Percentiles rank a stretch among this genome's conserved stretches.
Evolutionary conservation across 2,329 filamentous ascomycete species (phyloP).

Genomic region (Trichoderma guizhouense): DNA sequence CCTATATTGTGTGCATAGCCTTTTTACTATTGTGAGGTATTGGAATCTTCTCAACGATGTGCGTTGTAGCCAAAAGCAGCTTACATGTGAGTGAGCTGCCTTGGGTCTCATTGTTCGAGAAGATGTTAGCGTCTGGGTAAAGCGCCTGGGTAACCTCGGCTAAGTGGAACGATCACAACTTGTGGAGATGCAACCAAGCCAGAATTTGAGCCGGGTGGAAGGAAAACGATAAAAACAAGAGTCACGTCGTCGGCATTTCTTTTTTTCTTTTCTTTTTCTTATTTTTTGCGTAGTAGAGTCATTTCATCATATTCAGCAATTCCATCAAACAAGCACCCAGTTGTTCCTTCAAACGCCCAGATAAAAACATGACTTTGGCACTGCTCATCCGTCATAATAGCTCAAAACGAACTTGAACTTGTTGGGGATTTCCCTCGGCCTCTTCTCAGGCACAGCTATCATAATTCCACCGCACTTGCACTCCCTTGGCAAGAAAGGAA

Average conservation of each 20-base stretch:
- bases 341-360: constrained; percentile 14
- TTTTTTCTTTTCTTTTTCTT: not conserved
- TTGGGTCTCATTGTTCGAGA: not conserved
- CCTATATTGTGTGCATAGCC: no score
- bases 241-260: not conserved
- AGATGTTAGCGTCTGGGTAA: constrained; percentile 3
- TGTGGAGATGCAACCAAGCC: constrained; percentile 16
- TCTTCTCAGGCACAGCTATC: not conserved
- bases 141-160: constrained; percentile 19
- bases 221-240: not conserved
- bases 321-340: constrained; percentile 5
- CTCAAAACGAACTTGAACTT: not conserved
- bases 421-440: not conserved
- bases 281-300: constrained; percentile 1
- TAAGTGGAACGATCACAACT: constrained; percentile 8
- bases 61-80: not conserved
- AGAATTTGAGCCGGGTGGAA: constrained; percentile 1
- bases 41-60: not conserved
- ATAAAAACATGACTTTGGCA: constrained; percentile 3
- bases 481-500: not conserved
- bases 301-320: constrained; percentile 18
- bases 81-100: not conserved
- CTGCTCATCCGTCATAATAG: constrained; percentile 13
- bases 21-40: not conserved
- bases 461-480: not conserved